These are phyloP conservation scores for Globisporangium recalcitrans DNA, from an alignment of 352 stramenopile genomes.

Conservation along the genomic window DNA sequence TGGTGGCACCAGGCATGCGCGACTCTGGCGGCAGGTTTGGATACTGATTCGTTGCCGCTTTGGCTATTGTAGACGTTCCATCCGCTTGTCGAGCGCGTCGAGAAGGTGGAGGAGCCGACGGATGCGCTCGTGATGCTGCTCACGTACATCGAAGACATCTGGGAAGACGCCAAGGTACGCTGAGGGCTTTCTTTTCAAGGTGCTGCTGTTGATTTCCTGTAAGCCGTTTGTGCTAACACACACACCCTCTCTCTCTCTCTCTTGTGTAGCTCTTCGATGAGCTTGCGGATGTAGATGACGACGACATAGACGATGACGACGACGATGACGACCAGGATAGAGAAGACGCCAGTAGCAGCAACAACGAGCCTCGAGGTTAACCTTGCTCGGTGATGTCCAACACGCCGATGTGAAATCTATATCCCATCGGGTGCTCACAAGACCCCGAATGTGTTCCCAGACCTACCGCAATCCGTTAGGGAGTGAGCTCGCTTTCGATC, in stretches of 20 bases:
- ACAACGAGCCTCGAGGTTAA: not conserved
- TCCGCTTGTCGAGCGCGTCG: conserved; percentile 39
- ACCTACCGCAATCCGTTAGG: conserved; percentile 11
- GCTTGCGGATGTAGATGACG: conserved; percentile 14
- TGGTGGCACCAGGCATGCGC: not conserved
- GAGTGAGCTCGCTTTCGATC: conserved; percentile 25
- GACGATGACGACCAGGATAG: conserved; percentile 23
- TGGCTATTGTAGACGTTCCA: conserved; percentile 36
- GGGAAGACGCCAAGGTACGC: conserved; percentile 64
- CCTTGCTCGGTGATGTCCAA: not conserved
- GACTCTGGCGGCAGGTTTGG: not conserved
- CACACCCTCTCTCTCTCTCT: not conserved
- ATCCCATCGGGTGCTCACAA: no score
- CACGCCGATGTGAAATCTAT: no score
- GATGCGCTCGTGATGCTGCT: conserved; percentile 57
- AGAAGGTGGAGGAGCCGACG: conserved; percentile 39
- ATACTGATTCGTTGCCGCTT: no score
- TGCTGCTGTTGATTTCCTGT: not conserved
- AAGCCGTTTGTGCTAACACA: not conserved
- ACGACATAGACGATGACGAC: conserved; percentile 19
- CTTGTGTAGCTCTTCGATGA: conserved; percentile 31
- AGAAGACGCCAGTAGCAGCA: conserved; percentile 3
- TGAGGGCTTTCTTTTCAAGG: not conserved
- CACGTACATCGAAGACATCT: conserved; percentile 56
- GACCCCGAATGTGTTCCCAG: no score